These are phyloP conservation scores for Annona cherimola DNA, from an alignment of 164 flowering plant genomes.

Conservation along the genomic window DNA sequence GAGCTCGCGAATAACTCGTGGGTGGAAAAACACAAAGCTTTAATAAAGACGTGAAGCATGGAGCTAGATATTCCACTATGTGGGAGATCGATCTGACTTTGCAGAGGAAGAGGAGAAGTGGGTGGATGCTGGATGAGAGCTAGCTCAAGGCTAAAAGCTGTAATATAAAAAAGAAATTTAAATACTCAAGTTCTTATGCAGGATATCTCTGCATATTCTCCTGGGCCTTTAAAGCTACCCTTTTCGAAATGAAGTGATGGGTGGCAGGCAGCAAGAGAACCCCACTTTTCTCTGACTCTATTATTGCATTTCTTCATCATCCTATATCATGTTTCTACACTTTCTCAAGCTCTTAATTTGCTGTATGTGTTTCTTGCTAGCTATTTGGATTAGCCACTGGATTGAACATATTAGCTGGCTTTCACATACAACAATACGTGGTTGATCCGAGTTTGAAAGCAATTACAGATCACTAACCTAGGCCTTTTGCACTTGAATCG, in stretches of 20 bases:
- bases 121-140: conserved; percentile 17
- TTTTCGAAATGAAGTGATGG: conserved; percentile 30
- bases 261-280: conserved; percentile 23
- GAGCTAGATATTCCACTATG: conserved; percentile 11
- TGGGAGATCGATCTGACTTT: conserved; percentile 8
- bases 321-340: conserved; percentile 19
- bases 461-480: neutral
- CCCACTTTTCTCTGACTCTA: conserved; percentile 31
- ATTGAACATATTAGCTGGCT: neutral
- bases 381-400: neutral
- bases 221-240: conserved; percentile 36
- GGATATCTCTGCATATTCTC: conserved; percentile 63
- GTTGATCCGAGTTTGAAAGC: neutral
- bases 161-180: conserved; percentile 14
- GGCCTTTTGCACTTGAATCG: neutral
- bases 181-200: conserved; percentile 6
- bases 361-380: neutral
- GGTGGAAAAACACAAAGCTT: conserved; percentile 14
- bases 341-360: conserved; percentile 14
- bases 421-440: neutral
- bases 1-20: conserved; percentile 10
- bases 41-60: conserved; percentile 10
- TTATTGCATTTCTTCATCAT: conserved; percentile 43
- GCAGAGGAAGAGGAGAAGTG: conserved; percentile 17
- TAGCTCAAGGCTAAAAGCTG: conserved; percentile 16